Conservation (phyloP, 768 basidiomycete genomes). For the Amanita jacksonii region DNA sequence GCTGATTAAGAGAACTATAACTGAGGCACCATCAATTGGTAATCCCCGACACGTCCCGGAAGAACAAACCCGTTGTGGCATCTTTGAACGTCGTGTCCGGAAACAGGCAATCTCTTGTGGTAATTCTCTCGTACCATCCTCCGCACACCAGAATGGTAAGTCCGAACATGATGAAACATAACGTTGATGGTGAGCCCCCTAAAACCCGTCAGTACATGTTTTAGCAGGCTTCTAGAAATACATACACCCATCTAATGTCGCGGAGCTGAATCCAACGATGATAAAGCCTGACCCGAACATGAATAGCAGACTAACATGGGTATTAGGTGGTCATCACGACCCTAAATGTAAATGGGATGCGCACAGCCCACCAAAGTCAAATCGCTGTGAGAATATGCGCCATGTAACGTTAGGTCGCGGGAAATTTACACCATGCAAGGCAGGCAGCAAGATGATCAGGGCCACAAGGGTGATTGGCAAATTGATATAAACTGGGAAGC, state of each 20-base stretch:
- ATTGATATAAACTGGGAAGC: conserved; percentile 65
- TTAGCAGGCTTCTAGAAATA: conserved; percentile 8
- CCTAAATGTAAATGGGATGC: no score
- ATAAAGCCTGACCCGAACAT: conserved; percentile 67
- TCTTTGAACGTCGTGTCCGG: conserved; percentile 54
- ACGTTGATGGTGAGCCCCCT: conserved; percentile 61
- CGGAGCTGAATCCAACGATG: conserved; percentile 75
- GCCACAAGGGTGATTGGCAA: conserved; percentile 63
- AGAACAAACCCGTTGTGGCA: conserved; percentile 33
- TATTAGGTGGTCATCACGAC: no score
- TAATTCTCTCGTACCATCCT: conserved; percentile 59
- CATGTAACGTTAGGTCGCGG: conserved; percentile 44
- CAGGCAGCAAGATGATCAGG: conserved; percentile 42
- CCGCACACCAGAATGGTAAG: conserved; percentile 43
- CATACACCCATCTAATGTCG: conserved; percentile 61
- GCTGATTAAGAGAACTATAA: conserved; percentile 53
- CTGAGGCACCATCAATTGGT: conserved; percentile 25
- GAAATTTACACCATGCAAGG: conserved; percentile 51
- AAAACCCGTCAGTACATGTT: conserved; percentile 12
- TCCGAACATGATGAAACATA: conserved; percentile 51
- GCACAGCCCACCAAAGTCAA: conserved; percentile 76
- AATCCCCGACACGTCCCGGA: background rate
- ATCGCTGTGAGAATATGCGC: conserved; percentile 40
- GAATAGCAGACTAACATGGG: conserved; percentile 61
- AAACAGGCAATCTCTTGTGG: conserved; percentile 62